Evolutionary conservation across 352 stramenopile species (phyloP), one percentile per base, ranked within the genome.

Genomic region (Globisporangium alternatum): DNA sequence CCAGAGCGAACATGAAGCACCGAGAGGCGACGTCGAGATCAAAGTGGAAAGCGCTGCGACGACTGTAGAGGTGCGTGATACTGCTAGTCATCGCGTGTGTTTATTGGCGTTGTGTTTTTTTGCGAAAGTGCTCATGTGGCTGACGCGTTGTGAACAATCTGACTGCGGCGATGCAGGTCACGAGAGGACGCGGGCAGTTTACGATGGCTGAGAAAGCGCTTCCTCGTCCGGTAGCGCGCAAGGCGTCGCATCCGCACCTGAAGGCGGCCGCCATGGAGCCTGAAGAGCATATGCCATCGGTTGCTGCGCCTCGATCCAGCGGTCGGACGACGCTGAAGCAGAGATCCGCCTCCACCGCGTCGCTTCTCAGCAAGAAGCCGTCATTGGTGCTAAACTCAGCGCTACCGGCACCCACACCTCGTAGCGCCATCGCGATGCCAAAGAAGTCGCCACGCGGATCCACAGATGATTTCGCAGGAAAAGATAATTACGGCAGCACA

Each of bases 241-340:
- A 70, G 60, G n/a, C 21, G 39, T 60, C 59, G 15, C 67, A 58
- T n/a, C 54, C 30, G 55, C 56, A 60, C 10, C 33, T 49, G 5
- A 55, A 45, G 51, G 31, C 22, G n/a, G 17, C 39, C 22, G 22
- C 25, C 3, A 33, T 15, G 10, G 62, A 62, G 10, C 43, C 54
- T n/a, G 43, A 67, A 17, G 53, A 58, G 61, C 28, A 58, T 37
- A 15, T 39, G 45, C 2, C 53, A 44, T 4, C 33, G 39, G 12
- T 30, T 60, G 45, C 43, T 25, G 56, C 60, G 17, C 60, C 62
- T 19, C 64, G 48, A 25, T 70, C 68, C 1, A 66, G 51, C 7
- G 58, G 60, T 3, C 67, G 62, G 2, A 22, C 59, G n/a, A 22
- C 52, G 45, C 22, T 74, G n/a, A 74, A 74, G 47, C 63, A 68